Conservation (phyloP, 495 filamentous ascomycete species). For the Bombardia bombarda region DNA sequence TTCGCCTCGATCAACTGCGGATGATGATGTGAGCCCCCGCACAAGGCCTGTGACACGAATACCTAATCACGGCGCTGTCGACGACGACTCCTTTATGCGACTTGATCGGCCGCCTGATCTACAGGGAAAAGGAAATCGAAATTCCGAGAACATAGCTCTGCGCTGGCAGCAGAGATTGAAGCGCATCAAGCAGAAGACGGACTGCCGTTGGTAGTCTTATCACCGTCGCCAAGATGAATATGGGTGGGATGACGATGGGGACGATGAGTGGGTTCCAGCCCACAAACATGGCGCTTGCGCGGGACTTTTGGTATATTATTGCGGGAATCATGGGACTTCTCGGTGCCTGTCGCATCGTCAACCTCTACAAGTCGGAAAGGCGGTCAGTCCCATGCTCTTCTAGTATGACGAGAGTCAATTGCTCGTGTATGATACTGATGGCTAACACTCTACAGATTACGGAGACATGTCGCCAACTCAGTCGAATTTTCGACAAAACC, state of each 20-base stretch:
- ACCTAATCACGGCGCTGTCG: no score
- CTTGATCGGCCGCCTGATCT: no score
- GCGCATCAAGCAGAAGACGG: neutral
- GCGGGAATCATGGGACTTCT: slow-evolving; percentile 31
- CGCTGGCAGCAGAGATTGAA: neutral
- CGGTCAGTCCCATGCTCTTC: slow-evolving; percentile 20
- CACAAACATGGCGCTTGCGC: slow-evolving; percentile 34
- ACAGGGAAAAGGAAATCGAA: no score
- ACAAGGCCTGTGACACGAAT: no score
- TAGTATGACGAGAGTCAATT: neutral
- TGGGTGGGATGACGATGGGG: slow-evolving; percentile 26
- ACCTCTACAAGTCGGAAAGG: slow-evolving; percentile 23
- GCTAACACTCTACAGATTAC: slow-evolving; percentile 21
- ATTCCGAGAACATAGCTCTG: no score
- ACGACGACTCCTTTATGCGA: no score
- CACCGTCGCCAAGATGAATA: slow-evolving; percentile 10
- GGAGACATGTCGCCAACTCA: slow-evolving; percentile 27
- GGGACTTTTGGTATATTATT: slow-evolving; percentile 44
- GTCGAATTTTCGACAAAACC: slow-evolving; percentile 55
- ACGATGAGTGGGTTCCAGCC: slow-evolving; percentile 22
- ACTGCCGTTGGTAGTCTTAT: slow-evolving; percentile 3
- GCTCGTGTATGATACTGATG: neutral
- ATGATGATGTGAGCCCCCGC: no score
- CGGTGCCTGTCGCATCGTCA: slow-evolving; percentile 27
- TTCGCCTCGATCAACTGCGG: no score